Conservation (phyloP, 225 moss, liverwort and hornwort species). For the Polytrichum formosum region DNA sequence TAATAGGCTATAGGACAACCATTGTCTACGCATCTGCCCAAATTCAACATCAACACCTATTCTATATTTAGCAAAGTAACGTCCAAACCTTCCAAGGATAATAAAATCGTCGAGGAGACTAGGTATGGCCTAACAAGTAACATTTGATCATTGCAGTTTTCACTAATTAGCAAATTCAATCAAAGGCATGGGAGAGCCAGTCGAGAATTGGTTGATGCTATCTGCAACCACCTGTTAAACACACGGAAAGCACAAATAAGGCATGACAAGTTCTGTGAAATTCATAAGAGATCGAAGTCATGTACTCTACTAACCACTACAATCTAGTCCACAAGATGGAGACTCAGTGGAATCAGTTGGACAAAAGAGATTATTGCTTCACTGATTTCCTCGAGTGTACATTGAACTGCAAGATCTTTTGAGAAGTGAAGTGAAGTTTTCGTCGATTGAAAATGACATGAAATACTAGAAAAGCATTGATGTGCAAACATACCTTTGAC, state of each 20-base stretch:
- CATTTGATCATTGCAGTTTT: not conserved
- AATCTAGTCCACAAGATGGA: too few relatives aligned
- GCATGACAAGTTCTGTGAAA: not conserved
- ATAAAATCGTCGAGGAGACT: too few relatives aligned
- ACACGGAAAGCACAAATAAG: conserved; percentile 5
- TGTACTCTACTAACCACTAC: not conserved
- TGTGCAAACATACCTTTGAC: conserved; percentile 43
- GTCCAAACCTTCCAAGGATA: too few relatives aligned
- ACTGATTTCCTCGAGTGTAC: not conserved
- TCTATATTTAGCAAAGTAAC: too few relatives aligned
- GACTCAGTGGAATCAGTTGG: not conserved
- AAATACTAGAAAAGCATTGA: not conserved
- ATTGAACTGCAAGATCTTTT: not conserved
- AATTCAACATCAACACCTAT: too few relatives aligned
- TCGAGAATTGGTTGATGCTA: conserved; percentile 28
- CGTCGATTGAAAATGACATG: not conserved
- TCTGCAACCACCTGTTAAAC: conserved; percentile 33
- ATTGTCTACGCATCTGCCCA: too few relatives aligned
- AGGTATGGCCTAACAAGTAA: too few relatives aligned
- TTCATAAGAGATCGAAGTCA: not conserved
- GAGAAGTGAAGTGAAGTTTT: not conserved
- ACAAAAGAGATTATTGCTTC: not conserved
- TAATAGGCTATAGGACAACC: too few relatives aligned
- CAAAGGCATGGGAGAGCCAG: conserved; percentile 19
- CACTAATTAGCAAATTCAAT: conserved; percentile 34